Base-by-base conservation (phyloP, 768 basidiomycete species). In the Tylopilus cervinicoccineus region DNA sequence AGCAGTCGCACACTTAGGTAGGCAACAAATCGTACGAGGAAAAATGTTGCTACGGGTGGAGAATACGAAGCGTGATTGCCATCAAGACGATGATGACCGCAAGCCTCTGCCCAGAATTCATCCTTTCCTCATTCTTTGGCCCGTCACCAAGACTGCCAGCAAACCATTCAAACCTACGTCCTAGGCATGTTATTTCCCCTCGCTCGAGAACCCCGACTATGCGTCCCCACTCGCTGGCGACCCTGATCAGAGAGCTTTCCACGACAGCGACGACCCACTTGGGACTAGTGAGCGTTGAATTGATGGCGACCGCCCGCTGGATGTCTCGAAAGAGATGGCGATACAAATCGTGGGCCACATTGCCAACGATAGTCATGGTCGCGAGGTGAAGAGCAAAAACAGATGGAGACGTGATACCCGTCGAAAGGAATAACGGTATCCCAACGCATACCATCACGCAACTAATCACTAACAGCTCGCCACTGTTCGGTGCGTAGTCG, bases 91-190 rank as follows among this genome's bases (percentile, higher is more conserved):
- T 31, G 28, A 68, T 50, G 3, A 66, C 0, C n/a, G 46, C 31
- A 2, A 70, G 5, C 37, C 73, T 60, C 40, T 76, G 64, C 8
- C 60, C 45, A 4, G 63, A 70, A 38, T 79, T 77, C 54, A 22
- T 61, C 24, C 65, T 68, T 52, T 83, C 78, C 28, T 80, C 76
- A 0, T 62, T 53, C 45, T 54, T 64, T 0, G 78, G 78, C 0
- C 66, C 74, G 5, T 67, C 56, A 0, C 71, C 74, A 16, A 39
- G 52, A 24, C 72, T 57, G 8, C 73, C 68, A 0, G 74, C 63
- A 47, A 82, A 83, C 79, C 79, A 81, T 44, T 81, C 80, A 42
- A 83, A 83, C 6, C 80, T 59, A 23, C 48, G 54, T 0, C 74
- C 71, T 17, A 81, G 41, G 1, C 56, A 50, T 2, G 11, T 6